phyloP scores from a whole-genome alignment of 768 basidiomycete species.

The Leccinum imitatum region DNA sequence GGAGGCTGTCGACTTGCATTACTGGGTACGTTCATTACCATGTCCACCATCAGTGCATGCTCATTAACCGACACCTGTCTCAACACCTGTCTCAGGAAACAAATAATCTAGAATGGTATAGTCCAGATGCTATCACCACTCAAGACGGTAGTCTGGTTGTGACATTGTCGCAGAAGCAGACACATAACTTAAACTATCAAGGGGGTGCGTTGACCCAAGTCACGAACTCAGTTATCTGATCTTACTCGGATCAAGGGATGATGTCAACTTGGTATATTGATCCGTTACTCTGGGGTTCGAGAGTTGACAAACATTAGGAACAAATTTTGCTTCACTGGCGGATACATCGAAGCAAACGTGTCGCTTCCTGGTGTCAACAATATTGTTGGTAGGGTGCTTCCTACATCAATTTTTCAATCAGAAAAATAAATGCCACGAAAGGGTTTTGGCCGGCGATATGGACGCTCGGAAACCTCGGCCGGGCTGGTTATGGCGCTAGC shows the following conservation, averaged over 20 bases:
- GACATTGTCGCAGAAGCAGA: slow-evolving; percentile 46
- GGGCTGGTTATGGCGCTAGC: slow-evolving; percentile 70
- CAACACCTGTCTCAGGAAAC: slow-evolving; percentile 32
- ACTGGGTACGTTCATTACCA: slow-evolving; percentile 33
- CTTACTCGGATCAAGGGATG: slow-evolving; percentile 44
- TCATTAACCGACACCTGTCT: slow-evolving; percentile 21
- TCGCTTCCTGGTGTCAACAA: slow-evolving; percentile 66
- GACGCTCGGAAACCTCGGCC: slow-evolving; percentile 58
- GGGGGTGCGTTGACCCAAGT: slow-evolving; percentile 29
- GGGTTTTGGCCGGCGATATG: slow-evolving; percentile 57
- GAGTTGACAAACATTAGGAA: slow-evolving; percentile 49
- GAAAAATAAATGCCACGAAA: slow-evolving; percentile 10
- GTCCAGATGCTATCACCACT: slow-evolving; percentile 51
- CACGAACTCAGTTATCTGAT: slow-evolving; percentile 15
- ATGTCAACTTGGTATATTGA: slow-evolving; percentile 39
- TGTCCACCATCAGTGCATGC: slow-evolving; percentile 18
- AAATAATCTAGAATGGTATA: slow-evolving; percentile 59
- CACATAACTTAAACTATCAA: slow-evolving; percentile 47
- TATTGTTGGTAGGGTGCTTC: slow-evolving; percentile 45
- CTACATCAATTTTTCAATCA: not conserved
- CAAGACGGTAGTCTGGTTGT: slow-evolving; percentile 49
- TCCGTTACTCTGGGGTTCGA: slow-evolving; percentile 1
- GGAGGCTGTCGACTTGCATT: slow-evolving; percentile 55
- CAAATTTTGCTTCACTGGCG: slow-evolving; percentile 89
- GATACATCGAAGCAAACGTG: slow-evolving; percentile 66